These are phyloP conservation scores for Cladosporium halotolerans DNA, from an alignment of 2,329 filamentous ascomycete genomes.

Conservation along the genomic window DNA sequence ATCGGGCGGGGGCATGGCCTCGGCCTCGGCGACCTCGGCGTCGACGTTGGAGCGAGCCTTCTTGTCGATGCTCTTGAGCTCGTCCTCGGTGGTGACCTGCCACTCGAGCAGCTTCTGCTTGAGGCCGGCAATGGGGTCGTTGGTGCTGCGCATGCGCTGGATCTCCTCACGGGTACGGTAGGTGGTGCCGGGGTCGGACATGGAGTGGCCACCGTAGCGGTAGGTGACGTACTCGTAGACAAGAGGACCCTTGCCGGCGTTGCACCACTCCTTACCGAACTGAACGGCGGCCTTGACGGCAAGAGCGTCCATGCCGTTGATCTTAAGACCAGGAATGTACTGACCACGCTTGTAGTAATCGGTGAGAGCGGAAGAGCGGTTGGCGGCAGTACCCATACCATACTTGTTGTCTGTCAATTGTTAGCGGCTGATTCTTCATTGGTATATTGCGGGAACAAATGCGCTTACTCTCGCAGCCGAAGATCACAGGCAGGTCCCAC, in stretches of 20 bases:
- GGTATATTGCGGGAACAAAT: background rate
- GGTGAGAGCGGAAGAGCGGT: conserved; percentile 88
- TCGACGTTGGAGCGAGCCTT: conserved; percentile 79
- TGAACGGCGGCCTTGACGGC: conserved; percentile 94
- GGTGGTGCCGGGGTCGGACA: conserved; percentile 98
- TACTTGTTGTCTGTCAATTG: conserved; percentile 87
- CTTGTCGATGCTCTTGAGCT: conserved; percentile 95
- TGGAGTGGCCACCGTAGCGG: conserved; percentile 98
- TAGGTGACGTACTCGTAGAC: conserved; percentile 99
- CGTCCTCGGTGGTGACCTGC: conserved; percentile 83
- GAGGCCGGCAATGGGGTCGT: conserved; percentile 94
- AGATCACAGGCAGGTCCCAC: conserved; percentile 92
- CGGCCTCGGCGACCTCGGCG: conserved; percentile 81
- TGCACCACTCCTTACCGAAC: conserved; percentile 85
- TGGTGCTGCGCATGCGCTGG: conserved; percentile 97
- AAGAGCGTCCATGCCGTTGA: conserved; percentile 99
- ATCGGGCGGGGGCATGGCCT: conserved; percentile 79
- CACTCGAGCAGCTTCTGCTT: conserved; percentile 98
- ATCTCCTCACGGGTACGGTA: conserved; percentile 99
- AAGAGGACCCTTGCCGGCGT: conserved; percentile 78
- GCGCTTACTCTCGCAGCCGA: conserved; percentile 92
- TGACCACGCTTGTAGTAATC: conserved; percentile 99
- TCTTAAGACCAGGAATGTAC: conserved; percentile 98
- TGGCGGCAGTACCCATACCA: conserved; percentile 96
- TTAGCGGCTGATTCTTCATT: conserved; percentile 16